phyloP scores from a whole-genome alignment of 2,329 filamentous ascomycete genomes.

The Aureobasidium sp. region DNA sequence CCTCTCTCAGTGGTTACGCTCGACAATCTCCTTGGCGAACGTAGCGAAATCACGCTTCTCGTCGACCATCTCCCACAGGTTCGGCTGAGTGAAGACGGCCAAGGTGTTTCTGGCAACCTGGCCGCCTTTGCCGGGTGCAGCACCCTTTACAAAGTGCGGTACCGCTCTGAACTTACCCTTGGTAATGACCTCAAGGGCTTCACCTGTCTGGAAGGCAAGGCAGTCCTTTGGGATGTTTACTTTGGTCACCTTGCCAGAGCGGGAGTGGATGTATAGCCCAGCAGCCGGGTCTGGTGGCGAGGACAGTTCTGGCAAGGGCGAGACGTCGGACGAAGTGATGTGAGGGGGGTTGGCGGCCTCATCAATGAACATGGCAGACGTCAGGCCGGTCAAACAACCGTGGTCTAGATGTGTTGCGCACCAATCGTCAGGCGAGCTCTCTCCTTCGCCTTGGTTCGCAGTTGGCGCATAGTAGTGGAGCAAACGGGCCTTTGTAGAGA shows the following conservation, averaged over 20 bases:
- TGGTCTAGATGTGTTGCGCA: constrained; percentile 87
- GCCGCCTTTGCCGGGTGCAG: constrained; percentile 43
- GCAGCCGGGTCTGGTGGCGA: constrained; percentile 72
- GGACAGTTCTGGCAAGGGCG: constrained; percentile 59
- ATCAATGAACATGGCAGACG: constrained; percentile 92
- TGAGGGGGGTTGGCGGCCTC: constrained; percentile 44
- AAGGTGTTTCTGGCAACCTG: constrained; percentile 62
- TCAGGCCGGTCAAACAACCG: constrained; percentile 87
- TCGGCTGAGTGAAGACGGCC: constrained; percentile 94
- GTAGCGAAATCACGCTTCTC: constrained; percentile 63
- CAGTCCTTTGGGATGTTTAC: constrained; percentile 85
- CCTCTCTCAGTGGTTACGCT: constrained; percentile 33
- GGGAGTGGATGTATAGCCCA: constrained; percentile 88
- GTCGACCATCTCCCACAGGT: constrained; percentile 72
- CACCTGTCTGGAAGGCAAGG: constrained; percentile 92
- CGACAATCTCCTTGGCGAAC: constrained; percentile 52
- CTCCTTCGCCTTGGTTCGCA: constrained; percentile 28
- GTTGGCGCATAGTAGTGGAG: constrained; percentile 69
- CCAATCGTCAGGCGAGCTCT: constrained; percentile 63
- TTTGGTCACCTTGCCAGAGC: constrained; percentile 74
- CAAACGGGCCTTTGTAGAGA: constrained; percentile 81
- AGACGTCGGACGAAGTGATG: constrained; percentile 18
- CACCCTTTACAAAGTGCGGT: constrained; percentile 86
- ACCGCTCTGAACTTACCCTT: constrained; percentile 87
- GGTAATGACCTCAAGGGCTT: constrained; percentile 85